Evolutionary conservation across 176 grass and related monocot species (phyloP), one percentile per base, ranked within the genome.

Genomic region (Themeda triandra): DNA sequence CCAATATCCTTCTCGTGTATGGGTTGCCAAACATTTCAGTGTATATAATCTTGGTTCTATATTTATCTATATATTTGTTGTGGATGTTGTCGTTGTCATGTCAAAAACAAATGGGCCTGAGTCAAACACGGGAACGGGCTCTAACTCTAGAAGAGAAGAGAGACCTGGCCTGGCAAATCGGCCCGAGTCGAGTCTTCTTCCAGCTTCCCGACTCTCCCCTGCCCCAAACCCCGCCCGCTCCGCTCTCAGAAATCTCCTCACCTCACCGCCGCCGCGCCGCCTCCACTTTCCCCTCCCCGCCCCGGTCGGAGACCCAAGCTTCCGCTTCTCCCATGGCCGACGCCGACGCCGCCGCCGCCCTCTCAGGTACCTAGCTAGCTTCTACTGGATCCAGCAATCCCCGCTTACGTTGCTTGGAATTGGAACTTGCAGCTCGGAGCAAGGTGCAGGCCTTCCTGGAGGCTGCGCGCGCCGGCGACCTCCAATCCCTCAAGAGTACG

Each of bases 391-490:
- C 11, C 10, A 25, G 3, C 53, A 56, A 56, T 10, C 53, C 54
- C 54, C 54, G 54, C 54, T 59, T 24, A 25, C 56, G 4, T n/a
- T 62, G 58, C 25, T 28, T 63, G 24, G 25, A 27, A 27, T 46
- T 11, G 32, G 58, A n/a, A n/a, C n/a, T n/a, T n/a, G n/a, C 89
- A 98, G 96, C 89, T 76, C 83, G 96, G 68, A 82, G 74, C 64
- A 93, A 90, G 86, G 96, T 98, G 39, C 93, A 98, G 60, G 89
- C 78, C 0, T 98, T 98, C 92, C 93, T 95, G 8, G 93, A 98
- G 76, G 89, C 96, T 11, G 96, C 89, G 41, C 71, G 87, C 35
- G 56, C 83, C 64, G 96, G 96, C 32, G 89, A 98, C 78, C 93
- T 98, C 54, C 83, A 92, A 0, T 28, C 87, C 67, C 78, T 98